Conservation (phyloP, 108 stramenopile genomes). For the Nannochloropsis gaditana region DNA sequence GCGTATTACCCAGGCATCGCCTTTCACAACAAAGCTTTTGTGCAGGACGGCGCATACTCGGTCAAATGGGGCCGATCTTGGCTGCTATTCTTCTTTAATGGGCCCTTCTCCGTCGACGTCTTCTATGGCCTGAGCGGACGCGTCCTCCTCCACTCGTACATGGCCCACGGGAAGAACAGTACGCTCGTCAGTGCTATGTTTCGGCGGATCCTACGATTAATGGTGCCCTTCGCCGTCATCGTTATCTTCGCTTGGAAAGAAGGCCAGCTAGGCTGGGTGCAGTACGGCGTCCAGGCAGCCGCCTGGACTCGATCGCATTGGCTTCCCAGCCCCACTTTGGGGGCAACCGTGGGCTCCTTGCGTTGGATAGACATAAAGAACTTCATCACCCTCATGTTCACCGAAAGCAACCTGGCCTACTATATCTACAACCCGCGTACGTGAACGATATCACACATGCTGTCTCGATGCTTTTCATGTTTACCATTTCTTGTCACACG, state of each 20-base stretch:
- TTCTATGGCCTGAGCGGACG: neutral
- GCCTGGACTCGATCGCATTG: neutral
- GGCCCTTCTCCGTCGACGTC: neutral
- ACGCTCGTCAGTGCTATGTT: neutral
- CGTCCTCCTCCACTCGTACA: neutral
- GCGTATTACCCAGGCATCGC: constrained; percentile 1
- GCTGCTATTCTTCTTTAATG: constrained; percentile 20
- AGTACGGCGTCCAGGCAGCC: neutral
- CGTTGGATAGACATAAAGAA: neutral
- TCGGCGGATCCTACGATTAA: neutral
- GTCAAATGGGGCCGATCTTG: neutral
- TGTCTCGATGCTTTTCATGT: neutral
- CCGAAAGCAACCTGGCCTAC: neutral
- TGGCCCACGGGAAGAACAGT: neutral
- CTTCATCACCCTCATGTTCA: neutral
- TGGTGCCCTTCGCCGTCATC: constrained; percentile 1
- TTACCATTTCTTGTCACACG: neutral
- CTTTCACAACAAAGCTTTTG: neutral
- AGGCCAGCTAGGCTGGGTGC: neutral
- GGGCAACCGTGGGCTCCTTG: neutral
- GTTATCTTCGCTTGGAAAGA: neutral
- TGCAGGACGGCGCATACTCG: neutral
- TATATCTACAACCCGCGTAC: neutral
- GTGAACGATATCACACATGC: neutral
- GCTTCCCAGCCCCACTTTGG: neutral